Evolutionary conservation across 768 basidiomycete genomes (phyloP).

Genomic region (Butyriboletus loyo): DNA sequence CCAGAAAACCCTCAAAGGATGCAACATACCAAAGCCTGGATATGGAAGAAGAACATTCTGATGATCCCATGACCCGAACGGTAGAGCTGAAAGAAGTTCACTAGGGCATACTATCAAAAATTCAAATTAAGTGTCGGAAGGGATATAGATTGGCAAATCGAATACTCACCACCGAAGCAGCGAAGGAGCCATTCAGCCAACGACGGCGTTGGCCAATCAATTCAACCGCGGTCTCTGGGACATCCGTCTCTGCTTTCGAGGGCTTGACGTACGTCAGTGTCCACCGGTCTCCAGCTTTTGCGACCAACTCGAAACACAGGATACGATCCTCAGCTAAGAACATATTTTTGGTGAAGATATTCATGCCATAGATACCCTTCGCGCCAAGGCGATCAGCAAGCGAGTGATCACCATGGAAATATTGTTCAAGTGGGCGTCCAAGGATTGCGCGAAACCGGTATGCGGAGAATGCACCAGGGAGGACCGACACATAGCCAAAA

Average conservation of each 20-base stretch:
- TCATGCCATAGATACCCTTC: conserved; percentile 96
- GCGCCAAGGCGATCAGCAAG: conserved; percentile 88
- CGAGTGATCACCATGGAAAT: conserved; percentile 86
- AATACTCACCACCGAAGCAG: conserved; percentile 76
- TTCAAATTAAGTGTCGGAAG: background rate
- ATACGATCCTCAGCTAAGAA: conserved; percentile 94
- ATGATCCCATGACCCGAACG: conserved; percentile 81
- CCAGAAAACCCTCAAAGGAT: background rate
- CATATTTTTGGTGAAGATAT: conserved; percentile 95
- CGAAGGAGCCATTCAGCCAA: conserved; percentile 96
- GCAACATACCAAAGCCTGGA: conserved; percentile 78
- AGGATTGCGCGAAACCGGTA: conserved; percentile 93
- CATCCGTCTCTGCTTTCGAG: conserved; percentile 93
- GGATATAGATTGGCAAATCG: background rate
- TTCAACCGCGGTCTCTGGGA: conserved; percentile 90
- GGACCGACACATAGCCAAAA: conserved; percentile 93
- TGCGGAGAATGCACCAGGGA: conserved; percentile 96
- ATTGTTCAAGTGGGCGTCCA: conserved; percentile 81
- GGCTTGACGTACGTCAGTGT: conserved; percentile 90
- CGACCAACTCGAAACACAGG: conserved; percentile 94
- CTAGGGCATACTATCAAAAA: conserved; percentile 70
- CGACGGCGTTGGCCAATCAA: conserved; percentile 93
- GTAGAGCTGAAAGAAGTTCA: conserved; percentile 90
- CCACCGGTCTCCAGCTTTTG: conserved; percentile 86
- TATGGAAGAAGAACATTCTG: conserved; percentile 95